phyloP scores from a whole-genome alignment of 2,329 filamentous ascomycete genomes.

The Aspergillus latus region DNA sequence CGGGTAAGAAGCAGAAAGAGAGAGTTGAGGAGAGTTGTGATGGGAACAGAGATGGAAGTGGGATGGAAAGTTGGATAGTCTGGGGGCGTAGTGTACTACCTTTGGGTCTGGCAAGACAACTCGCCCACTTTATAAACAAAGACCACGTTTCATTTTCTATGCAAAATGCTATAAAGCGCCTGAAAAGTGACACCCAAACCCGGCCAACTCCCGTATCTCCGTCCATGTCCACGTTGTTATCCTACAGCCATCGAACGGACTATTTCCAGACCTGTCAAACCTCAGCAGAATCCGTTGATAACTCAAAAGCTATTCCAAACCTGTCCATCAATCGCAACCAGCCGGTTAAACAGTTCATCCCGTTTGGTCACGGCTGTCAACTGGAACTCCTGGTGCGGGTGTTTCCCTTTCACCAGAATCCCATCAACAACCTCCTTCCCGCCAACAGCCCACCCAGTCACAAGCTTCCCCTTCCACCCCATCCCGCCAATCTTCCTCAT shows the following conservation, averaged over 20 bases:
- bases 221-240: background rate
- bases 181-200: too few species aligned
- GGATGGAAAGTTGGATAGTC: too few species aligned
- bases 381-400: constrained; percentile 54
- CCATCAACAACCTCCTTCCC: constrained; percentile 74
- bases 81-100: too few species aligned
- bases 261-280: constrained; percentile 5
- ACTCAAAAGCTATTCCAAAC: constrained; percentile 59
- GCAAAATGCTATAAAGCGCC: too few species aligned
- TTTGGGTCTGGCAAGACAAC: too few species aligned
- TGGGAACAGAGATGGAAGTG: too few species aligned
- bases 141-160: too few species aligned
- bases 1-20: too few species aligned
- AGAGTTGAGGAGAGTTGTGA: too few species aligned
- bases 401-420: constrained; percentile 63
- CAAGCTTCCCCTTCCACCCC: constrained; percentile 80
- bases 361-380: constrained; percentile 71
- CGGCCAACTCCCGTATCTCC: background rate
- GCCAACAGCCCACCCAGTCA: constrained; percentile 73
- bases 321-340: constrained; percentile 74
- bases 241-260: background rate
- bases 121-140: too few species aligned
- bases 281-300: background rate
- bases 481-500: constrained; percentile 77
- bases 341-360: constrained; percentile 80